phyloP scores from a whole-genome alignment of 768 basidiomycete genomes.

The Cantharellus anzutake region DNA sequence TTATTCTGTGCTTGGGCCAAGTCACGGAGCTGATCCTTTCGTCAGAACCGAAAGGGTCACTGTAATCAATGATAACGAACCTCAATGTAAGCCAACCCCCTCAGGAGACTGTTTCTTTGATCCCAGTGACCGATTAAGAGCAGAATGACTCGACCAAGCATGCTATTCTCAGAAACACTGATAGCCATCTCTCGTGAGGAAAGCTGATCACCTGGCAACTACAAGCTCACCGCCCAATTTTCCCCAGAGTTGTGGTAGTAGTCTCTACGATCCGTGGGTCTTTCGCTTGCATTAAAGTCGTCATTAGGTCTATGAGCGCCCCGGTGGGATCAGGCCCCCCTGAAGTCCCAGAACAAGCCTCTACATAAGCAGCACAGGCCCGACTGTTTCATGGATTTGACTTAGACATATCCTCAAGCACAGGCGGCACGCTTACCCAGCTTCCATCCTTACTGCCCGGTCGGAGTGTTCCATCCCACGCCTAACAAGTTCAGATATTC shows the following conservation, averaged over 20 bases:
- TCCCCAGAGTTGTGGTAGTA: constrained; percentile 37
- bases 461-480: constrained; percentile 14
- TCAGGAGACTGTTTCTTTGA: constrained; percentile 45
- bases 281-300: constrained; percentile 27
- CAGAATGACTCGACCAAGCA: constrained; percentile 39
- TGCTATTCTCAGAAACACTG: constrained; percentile 20
- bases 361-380: neutral
- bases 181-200: neutral
- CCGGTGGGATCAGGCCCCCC: constrained; percentile 21
- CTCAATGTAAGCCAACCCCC: constrained; percentile 48
- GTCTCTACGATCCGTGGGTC: constrained; percentile 42
- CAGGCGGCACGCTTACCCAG: constrained; percentile 39
- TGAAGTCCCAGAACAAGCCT: constrained; percentile 19
- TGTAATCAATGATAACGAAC: constrained; percentile 19
- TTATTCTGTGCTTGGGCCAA: constrained; percentile 41
- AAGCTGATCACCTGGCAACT: neutral
- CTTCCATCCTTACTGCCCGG: constrained; percentile 40
- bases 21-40: constrained; percentile 30
- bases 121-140: constrained; percentile 50
- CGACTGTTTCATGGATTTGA: neutral
- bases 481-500: neutral
- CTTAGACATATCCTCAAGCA: constrained; percentile 16
- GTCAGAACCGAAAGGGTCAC: constrained; percentile 3
- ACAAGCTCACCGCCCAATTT: constrained; percentile 26
- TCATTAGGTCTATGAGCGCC: constrained; percentile 26